Conservation (phyloP, 2,329 filamentous ascomycete species). For the Alternaria panax region DNA sequence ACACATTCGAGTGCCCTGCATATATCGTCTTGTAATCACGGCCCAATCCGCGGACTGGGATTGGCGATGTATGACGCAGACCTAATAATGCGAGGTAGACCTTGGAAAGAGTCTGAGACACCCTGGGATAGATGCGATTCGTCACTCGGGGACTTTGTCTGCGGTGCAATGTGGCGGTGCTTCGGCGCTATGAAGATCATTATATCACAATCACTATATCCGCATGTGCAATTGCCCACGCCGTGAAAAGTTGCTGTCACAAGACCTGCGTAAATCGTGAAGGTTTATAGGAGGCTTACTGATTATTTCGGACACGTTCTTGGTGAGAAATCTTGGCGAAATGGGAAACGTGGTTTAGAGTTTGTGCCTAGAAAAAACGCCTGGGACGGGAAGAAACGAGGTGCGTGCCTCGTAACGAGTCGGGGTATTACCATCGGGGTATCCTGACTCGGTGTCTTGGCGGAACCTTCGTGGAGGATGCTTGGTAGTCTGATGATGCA, state of each 20-base stretch:
- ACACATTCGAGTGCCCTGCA: slow-evolving; percentile 9
- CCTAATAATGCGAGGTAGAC: not conserved
- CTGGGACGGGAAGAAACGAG: slow-evolving; percentile 17
- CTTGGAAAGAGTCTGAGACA: not conserved
- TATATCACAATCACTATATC: slow-evolving; percentile 3
- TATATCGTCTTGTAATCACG: slow-evolving; percentile 3
- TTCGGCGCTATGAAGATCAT: slow-evolving; percentile 11
- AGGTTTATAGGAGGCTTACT: not conserved
- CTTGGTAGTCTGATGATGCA: slow-evolving; percentile 8
- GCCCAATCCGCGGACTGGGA: slow-evolving; percentile 1
- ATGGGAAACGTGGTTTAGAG: slow-evolving; percentile 13
- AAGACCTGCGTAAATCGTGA: not conserved
- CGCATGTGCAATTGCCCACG: not conserved
- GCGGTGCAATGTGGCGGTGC: slow-evolving; percentile 8
- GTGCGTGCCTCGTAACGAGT: slow-evolving; percentile 18
- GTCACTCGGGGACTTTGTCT: slow-evolving; percentile 1
- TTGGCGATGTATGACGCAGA: not conserved
- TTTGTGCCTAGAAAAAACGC: slow-evolving; percentile 9
- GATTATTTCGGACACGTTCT: not conserved
- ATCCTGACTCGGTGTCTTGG: slow-evolving; percentile 6
- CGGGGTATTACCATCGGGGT: slow-evolving; percentile 7
- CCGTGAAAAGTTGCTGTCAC: not conserved
- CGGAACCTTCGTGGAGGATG: not conserved
- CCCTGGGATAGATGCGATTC: not conserved
- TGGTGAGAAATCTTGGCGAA: slow-evolving; percentile 1